Base-by-base conservation (phyloP, 148 eudicot genomes). In the Beta vulgaris region DNA sequence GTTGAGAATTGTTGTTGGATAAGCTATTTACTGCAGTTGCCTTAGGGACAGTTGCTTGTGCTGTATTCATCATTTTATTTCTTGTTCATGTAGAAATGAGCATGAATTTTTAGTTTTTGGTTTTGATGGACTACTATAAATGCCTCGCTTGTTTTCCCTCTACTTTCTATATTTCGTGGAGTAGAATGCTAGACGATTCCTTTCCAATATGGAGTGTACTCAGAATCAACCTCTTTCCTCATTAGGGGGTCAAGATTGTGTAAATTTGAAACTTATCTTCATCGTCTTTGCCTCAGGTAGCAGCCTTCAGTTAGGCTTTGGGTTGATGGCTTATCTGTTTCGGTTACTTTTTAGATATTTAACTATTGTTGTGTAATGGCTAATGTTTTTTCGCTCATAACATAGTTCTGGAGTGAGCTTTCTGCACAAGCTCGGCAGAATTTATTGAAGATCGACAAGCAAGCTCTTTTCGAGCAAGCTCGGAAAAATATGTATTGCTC, bases 401-500 rank as follows among this genome's bases (percentile, higher is more conserved):
- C 84, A 83, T 79, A 95, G 98, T 95, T 92, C 66, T 95, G 98
- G 98, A 83, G 77, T 80, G 97, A 90, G 79, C 91, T 95, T 55
- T 71, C 92, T 13, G 79, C 84, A 46, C 96, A 92, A 82, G 92
- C 89, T 75, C 89, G 97, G 42, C 90, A 87, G 76, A 74, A 88
- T 66, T 96, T 95, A 67, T 81, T 95, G 86, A 83, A 86, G 82
- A 84, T 95, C 49, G 97, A 95, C 70, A 95, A 92, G 71, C 98
- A 92, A 76, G 83, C 88, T 21, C 85, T 95, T 48, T 90, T 90
- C 40, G 98, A 95, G 88, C 93, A 92, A 84, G 97, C 98, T 73
- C 97, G 98, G 72, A 95, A 95, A 77, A 95, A 92, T 77, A 84
- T 89, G 90, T 95, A 95, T 76, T 95, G 98, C 77, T 92, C 98